Evolutionary conservation across 441 rosid species (phyloP), one percentile per base, ranked within the genome.

Genomic region (Theobroma grandiflorum): DNA sequence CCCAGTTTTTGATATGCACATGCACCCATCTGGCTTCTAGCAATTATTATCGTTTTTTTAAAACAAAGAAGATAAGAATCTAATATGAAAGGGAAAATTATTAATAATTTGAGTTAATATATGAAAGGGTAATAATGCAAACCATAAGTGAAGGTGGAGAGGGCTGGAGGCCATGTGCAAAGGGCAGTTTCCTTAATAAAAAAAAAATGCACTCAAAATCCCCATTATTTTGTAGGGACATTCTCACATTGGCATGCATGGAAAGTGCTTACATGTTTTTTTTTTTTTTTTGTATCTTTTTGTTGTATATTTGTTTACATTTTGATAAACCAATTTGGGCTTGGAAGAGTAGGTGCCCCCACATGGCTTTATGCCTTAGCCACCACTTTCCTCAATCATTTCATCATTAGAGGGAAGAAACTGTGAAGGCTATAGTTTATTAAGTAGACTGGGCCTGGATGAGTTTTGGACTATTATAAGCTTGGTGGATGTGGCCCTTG

Each of bases 111-210:
- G 62, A 64, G 22, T 43, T 37, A 52, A 75, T 83, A 77, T 20
- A 75, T 64, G 43, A 79, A 78, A 79, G 57, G 57, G 83, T 67
- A 77, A 85, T 84, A 75, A 84, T 82, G 87, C 65, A 81, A 67
- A 35, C 72, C 72, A 78, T 40, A 47, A 79, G 79, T 62, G 83
- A 59, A 82, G 79, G 82, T 59, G 80, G 58, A 9, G 59, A 12
- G 75, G 79, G 87, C 81, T 85, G 88, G 84, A 82, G 69, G 75
- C 87, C 91, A 89, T 89, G 91, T 89, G 91, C 88, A 73, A 69
- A 64, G 80, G 78, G 53, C 78, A 64, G 58, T 52, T 75, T 52
- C 78, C 26, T 8, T 14, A 2, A 8, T 52, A 64, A 72, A 75
- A 74, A 26, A 22, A 8, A 5, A 6, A 26, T 49, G 77, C 16